Evolutionary conservation across 2,329 filamentous ascomycete genomes (phyloP).

Genomic region (Colletotrichum euphorbiae): DNA sequence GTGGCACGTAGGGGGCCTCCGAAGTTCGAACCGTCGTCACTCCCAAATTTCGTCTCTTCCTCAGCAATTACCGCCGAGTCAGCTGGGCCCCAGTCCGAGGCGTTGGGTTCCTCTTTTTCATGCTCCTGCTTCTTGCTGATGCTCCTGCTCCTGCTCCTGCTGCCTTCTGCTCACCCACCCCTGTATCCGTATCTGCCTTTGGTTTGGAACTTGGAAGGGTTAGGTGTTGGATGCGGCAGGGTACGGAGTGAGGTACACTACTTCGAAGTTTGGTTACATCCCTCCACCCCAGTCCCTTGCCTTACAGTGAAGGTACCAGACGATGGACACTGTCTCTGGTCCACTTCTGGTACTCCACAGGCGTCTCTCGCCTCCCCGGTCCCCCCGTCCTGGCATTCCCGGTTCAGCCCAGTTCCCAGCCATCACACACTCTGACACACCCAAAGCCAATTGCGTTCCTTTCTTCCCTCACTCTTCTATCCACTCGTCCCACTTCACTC

Average conservation of each 20-base stretch:
- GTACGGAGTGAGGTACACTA: too few species aligned
- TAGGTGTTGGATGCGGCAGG: neutral
- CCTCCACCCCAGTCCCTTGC: neutral
- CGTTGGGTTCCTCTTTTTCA: slow-evolving; percentile 32
- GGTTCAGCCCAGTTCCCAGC: slow-evolving; percentile 36
- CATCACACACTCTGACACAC: slow-evolving; percentile 31
- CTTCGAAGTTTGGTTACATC: too few species aligned
- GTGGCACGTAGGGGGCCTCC: neutral
- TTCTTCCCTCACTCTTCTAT: slow-evolving; percentile 33
- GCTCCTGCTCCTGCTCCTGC: neutral
- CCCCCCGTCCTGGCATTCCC: slow-evolving; percentile 16
- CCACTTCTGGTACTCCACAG: slow-evolving; percentile 1
- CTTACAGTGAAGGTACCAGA: neutral
- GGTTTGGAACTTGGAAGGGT: neutral
- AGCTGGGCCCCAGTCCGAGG: slow-evolving; percentile 39
- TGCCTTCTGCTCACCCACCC: neutral
- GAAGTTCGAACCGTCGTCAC: slow-evolving; percentile 13
- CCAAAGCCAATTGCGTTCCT: slow-evolving; percentile 39
- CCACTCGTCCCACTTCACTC: slow-evolving; percentile 33
- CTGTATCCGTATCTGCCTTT: neutral
- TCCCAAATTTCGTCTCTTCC: slow-evolving; percentile 29
- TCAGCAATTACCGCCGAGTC: slow-evolving; percentile 34
- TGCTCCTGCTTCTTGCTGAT: too few species aligned
- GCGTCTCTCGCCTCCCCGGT: neutral
- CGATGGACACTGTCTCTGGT: neutral